Percentiles rank a stretch among this genome's conserved stretches.
These are phyloP conservation scores for Trichothecium sympodiale DNA, from an alignment of 2,329 filamentous ascomycete species.

Conservation along the genomic window DNA sequence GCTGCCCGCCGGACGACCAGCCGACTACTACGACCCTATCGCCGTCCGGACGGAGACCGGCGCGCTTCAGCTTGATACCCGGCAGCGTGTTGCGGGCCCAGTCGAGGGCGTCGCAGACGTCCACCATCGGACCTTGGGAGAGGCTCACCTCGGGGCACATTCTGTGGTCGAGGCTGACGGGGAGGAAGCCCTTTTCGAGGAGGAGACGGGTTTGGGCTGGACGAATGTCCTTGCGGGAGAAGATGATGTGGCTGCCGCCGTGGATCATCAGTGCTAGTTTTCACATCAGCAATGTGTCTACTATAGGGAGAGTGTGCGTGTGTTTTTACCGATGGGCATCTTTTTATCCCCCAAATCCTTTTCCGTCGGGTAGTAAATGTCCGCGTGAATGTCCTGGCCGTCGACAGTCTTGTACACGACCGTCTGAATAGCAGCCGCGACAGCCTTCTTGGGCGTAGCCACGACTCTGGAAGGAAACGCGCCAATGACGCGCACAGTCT, in stretches of 20 bases:
- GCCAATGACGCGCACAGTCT: no score
- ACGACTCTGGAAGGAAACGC: no score
- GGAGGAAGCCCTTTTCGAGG: slow-evolving; percentile 27
- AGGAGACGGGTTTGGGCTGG: slow-evolving; percentile 24
- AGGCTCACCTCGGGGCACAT: slow-evolving; percentile 37
- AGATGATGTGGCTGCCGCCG: slow-evolving; percentile 28
- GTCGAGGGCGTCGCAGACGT: slow-evolving; percentile 28
- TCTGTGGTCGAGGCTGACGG: slow-evolving; percentile 37
- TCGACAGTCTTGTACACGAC: slow-evolving; percentile 2
- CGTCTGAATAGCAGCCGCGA: slow-evolving; percentile 1
- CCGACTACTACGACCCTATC: slow-evolving; percentile 28
- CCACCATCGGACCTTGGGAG: slow-evolving; percentile 31
- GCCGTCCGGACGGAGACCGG: no score
- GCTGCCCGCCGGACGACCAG: slow-evolving; percentile 35
- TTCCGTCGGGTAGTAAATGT: slow-evolving; percentile 3
- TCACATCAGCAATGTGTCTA: no score
- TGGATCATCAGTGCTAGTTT: slow-evolving; percentile 30
- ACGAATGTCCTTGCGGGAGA: slow-evolving; percentile 25
- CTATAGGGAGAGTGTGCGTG: no score
- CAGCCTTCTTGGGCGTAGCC: no score
- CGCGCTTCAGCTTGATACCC: slow-evolving; percentile 9
- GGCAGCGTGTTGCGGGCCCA: slow-evolving; percentile 27
- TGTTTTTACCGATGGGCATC: no score
- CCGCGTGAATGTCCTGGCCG: slow-evolving; percentile 3
- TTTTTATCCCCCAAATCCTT: background rate